These are phyloP conservation scores for Zymoseptoria pseudotritici DNA, from an alignment of 2,329 filamentous ascomycete genomes.

Conservation along the genomic window DNA sequence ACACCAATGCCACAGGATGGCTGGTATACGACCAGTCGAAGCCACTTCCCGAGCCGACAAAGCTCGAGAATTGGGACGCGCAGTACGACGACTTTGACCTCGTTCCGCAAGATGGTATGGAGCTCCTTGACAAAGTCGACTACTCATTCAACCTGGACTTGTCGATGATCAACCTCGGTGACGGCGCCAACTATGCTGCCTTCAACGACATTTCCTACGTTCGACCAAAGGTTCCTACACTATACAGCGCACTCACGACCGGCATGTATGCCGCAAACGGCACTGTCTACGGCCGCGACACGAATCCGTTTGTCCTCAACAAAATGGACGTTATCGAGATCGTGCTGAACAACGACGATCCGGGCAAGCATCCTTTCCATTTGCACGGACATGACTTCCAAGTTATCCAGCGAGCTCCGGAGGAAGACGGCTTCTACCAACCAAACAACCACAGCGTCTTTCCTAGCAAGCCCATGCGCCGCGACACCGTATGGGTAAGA, in stretches of 20 bases:
- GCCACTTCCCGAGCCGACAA: slow-evolving; percentile 42
- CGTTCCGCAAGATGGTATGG: slow-evolving; percentile 59
- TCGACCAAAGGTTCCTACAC: slow-evolving; percentile 65
- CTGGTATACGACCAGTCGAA: slow-evolving; percentile 48
- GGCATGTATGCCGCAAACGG: slow-evolving; percentile 41
- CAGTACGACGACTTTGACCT: slow-evolving; percentile 65
- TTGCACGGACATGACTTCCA: slow-evolving; percentile 73
- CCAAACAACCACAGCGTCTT: slow-evolving; percentile 30
- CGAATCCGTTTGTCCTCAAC: slow-evolving; percentile 55
- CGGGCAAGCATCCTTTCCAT: slow-evolving; percentile 64
- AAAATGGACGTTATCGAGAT: slow-evolving; percentile 64
- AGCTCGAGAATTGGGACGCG: slow-evolving; percentile 55
- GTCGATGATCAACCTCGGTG: slow-evolving; percentile 57
- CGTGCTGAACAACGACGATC: slow-evolving; percentile 69
- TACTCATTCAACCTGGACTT: slow-evolving; percentile 53
- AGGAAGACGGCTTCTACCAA: slow-evolving; percentile 28
- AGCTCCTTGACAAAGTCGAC: slow-evolving; percentile 55
- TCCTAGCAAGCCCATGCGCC: slow-evolving; percentile 39
- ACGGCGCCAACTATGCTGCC: slow-evolving; percentile 56
- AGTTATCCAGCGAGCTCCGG: slow-evolving; percentile 36
- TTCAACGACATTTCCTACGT: slow-evolving; percentile 72
- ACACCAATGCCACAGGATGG: slow-evolving; percentile 55
- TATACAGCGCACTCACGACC: slow-evolving; percentile 67
- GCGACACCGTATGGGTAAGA: slow-evolving; percentile 49
- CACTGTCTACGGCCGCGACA: slow-evolving; percentile 45